A percentile compares a stretch with the other conserved stretches of the same genome.
These are phyloP conservation scores for Allantophomopsis cytisporea DNA, from an alignment of 2,329 filamentous ascomycete species.

Conservation along the genomic window DNA sequence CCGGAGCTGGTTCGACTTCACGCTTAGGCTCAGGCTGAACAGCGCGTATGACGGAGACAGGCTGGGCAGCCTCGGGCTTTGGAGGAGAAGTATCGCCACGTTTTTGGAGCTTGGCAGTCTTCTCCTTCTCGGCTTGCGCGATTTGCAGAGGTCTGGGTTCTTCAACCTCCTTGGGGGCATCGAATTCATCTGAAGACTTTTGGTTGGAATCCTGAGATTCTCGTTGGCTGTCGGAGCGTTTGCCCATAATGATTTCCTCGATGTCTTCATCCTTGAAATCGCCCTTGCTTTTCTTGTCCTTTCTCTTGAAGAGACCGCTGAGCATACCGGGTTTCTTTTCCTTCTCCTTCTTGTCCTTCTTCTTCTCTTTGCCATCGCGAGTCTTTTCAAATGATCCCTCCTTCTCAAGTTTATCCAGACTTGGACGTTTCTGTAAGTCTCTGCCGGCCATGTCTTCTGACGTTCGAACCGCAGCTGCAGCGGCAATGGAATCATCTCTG, in stretches of 20 bases:
- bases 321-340: constrained; percentile 45
- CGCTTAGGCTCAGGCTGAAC: no score
- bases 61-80: constrained; percentile 4
- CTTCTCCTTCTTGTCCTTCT: constrained; percentile 45
- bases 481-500: constrained; percentile 54
- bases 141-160: constrained; percentile 3
- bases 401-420: constrained; percentile 67
- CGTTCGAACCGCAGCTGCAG: constrained; percentile 21
- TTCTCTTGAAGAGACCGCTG: constrained; percentile 38
- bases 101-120: constrained; percentile 53
- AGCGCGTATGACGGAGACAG: no score
- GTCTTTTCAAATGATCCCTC: constrained; percentile 45
- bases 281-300: constrained; percentile 27
- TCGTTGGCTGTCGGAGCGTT: constrained; percentile 18
- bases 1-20: no score
- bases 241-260: constrained; percentile 15
- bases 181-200: constrained; percentile 12
- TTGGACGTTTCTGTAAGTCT: constrained; percentile 44
- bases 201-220: no score
- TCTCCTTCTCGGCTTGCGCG: constrained; percentile 34
- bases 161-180: not conserved
- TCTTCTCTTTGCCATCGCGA: constrained; percentile 63
- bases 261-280: constrained; percentile 43
- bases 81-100: constrained; percentile 20
- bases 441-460: constrained; percentile 24